These are phyloP conservation scores for Blastomyces gilchristii DNA, from an alignment of 2,329 filamentous ascomycete species.

Conservation along the genomic window DNA sequence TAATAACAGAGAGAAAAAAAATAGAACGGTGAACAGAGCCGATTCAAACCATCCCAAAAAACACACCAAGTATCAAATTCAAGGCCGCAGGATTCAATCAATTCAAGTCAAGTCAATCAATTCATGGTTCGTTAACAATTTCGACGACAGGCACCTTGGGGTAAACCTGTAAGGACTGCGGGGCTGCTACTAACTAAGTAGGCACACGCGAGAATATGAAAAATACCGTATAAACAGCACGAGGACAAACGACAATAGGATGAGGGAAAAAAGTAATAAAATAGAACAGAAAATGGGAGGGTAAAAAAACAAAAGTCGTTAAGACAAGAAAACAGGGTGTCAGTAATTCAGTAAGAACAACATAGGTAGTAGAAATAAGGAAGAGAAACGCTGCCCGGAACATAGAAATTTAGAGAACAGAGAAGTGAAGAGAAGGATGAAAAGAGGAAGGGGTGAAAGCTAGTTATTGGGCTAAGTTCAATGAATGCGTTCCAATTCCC, in stretches of 20 bases:
- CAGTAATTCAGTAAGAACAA: not conserved
- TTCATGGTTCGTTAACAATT: slow-evolving; percentile 9
- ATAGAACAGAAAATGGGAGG: too few relatives aligned
- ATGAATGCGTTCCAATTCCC: not conserved
- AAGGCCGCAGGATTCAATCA: not conserved
- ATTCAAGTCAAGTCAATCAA: slow-evolving; percentile 7
- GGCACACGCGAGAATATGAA: too few relatives aligned
- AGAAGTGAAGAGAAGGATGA: not conserved
- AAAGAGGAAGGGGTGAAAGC: not conserved
- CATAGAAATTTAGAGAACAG: not conserved
- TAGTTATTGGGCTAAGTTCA: not conserved
- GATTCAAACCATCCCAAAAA: not conserved
- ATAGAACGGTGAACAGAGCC: not conserved
- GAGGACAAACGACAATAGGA: too few relatives aligned
- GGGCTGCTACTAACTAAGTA: too few relatives aligned
- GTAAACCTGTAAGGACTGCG: too few relatives aligned
- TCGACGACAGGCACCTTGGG: not conserved
- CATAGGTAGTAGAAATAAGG: too few relatives aligned
- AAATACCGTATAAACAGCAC: too few relatives aligned
- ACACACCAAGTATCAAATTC: not conserved
- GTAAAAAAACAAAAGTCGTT: not conserved
- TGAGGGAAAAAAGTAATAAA: too few relatives aligned
- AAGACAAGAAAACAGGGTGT: not conserved
- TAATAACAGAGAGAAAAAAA: not conserved
- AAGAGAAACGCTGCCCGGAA: too few relatives aligned